phyloP scores from a whole-genome alignment of 129 eudicot species.

The Escallonia rubra region DNA sequence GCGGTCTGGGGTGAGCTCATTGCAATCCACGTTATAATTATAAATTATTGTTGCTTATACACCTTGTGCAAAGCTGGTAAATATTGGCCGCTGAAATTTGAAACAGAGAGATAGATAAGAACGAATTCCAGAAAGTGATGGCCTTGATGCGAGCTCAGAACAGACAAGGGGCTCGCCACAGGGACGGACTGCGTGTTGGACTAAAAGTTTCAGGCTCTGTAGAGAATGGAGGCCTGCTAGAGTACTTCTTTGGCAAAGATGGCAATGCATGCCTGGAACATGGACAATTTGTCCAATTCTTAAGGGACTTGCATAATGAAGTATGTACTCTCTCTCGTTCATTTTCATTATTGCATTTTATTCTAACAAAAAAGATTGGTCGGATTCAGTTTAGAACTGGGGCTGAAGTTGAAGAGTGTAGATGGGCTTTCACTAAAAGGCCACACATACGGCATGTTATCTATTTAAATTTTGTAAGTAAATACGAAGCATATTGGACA shows the following conservation, averaged over 20 bases:
- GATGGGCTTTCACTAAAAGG: no score
- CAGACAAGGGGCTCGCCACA: slow-evolving; percentile 72
- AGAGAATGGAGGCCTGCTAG: slow-evolving; percentile 71
- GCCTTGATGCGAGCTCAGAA: slow-evolving; percentile 69
- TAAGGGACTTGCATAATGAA: slow-evolving; percentile 77
- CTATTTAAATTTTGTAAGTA: no score
- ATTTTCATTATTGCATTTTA: no score
- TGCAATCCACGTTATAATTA: no score
- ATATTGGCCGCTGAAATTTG: neutral
- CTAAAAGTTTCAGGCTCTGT: slow-evolving; percentile 69
- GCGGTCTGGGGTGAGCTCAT: no score
- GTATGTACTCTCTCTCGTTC: slow-evolving; percentile 15
- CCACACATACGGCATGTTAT: no score
- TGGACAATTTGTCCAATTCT: slow-evolving; percentile 62
- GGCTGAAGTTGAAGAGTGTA: no score
- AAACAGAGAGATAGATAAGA: slow-evolving; percentile 63
- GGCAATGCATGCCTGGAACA: slow-evolving; percentile 58
- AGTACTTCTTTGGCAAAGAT: slow-evolving; percentile 88
- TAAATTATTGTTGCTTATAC: no score
- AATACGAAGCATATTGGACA: no score
- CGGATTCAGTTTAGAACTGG: no score
- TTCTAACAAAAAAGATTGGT: no score
- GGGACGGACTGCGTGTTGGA: slow-evolving; percentile 61
- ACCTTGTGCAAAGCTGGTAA: no score
- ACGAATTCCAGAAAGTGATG: slow-evolving; percentile 91